phyloP scores from a whole-genome alignment of 768 basidiomycete species.

The Suillus americanus region DNA sequence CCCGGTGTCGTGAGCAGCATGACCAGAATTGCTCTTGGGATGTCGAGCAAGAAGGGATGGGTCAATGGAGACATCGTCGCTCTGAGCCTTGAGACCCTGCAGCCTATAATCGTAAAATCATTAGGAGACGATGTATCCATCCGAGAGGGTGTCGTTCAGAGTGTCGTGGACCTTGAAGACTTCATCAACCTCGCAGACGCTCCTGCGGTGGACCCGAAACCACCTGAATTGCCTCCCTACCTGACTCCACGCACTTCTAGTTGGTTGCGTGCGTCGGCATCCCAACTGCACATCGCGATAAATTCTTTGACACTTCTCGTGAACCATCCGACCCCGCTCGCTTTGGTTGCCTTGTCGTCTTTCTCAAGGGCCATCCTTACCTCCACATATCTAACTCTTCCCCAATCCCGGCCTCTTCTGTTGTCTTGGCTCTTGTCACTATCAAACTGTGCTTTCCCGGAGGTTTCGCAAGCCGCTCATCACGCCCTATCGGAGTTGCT shows the following conservation, averaged over 20 bases:
- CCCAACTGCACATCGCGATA: constrained; percentile 82
- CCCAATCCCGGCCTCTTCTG: constrained; percentile 64
- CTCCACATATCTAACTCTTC: constrained; percentile 59
- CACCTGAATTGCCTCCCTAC: constrained; percentile 36
- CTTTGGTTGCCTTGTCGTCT: constrained; percentile 53
- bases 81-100: constrained; percentile 56
- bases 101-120: constrained; percentile 50
- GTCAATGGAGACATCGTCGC: constrained; percentile 69
- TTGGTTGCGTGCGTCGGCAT: constrained; percentile 81
- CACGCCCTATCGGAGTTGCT: constrained; percentile 48
- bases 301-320: constrained; percentile 71
- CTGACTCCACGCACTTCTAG: constrained; percentile 60
- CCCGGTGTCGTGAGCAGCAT: constrained; percentile 83
- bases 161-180: constrained; percentile 62
- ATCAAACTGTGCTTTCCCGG: constrained; percentile 55
- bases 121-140: constrained; percentile 70
- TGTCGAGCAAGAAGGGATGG: constrained; percentile 58
- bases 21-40: constrained; percentile 67
- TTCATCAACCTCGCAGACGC: constrained; percentile 39
- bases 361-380: constrained; percentile 58
- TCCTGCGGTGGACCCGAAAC: constrained; percentile 16
- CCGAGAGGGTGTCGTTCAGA: constrained; percentile 55
- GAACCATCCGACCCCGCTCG: constrained; percentile 68
- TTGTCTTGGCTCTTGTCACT: constrained; percentile 74
- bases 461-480: constrained; percentile 51